Conservation (phyloP, 163 green algal species). For the Chlorella variabilis region DNA sequence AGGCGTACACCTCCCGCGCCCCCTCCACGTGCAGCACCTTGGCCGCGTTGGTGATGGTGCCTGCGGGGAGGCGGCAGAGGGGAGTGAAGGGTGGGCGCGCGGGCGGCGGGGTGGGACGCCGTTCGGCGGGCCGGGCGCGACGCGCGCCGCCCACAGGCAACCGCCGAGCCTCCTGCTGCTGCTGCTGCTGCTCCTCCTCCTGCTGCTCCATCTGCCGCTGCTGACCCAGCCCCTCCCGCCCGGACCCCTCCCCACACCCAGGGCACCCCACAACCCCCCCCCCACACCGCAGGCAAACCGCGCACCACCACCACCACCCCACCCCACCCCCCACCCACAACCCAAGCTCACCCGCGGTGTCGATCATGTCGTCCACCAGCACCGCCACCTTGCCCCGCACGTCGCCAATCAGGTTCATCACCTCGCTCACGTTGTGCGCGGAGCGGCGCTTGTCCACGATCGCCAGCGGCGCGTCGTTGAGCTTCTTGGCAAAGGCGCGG, state of each 20-base stretch:
- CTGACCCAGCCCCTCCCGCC: too few relatives aligned
- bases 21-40: conserved; percentile 90
- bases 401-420: conserved; percentile 99
- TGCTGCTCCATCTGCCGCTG: too few relatives aligned
- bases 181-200: too few relatives aligned
- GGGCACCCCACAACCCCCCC: too few relatives aligned
- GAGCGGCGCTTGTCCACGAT: conserved; percentile 98
- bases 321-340: neutral
- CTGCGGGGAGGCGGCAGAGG: conserved; percentile 39
- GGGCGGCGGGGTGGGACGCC: neutral
- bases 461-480: conserved; percentile 96
- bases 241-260: too few relatives aligned
- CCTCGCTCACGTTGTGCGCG: conserved; percentile 97
- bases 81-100: neutral
- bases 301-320: too few relatives aligned
- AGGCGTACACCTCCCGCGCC: conserved; percentile 94
- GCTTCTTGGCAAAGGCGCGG: conserved; percentile 98
- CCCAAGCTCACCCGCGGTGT: conserved; percentile 81
- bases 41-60: conserved; percentile 97
- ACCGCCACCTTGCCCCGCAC: conserved; percentile 98
- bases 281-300: neutral
- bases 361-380: conserved; percentile 99
- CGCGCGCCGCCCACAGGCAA: too few relatives aligned
- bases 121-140: too few relatives aligned
- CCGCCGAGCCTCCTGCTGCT: too few relatives aligned